Evolutionary conservation across 768 basidiomycete species (phyloP), one percentile per base, ranked within the genome.

Genomic region (Leccinum barrowsii): DNA sequence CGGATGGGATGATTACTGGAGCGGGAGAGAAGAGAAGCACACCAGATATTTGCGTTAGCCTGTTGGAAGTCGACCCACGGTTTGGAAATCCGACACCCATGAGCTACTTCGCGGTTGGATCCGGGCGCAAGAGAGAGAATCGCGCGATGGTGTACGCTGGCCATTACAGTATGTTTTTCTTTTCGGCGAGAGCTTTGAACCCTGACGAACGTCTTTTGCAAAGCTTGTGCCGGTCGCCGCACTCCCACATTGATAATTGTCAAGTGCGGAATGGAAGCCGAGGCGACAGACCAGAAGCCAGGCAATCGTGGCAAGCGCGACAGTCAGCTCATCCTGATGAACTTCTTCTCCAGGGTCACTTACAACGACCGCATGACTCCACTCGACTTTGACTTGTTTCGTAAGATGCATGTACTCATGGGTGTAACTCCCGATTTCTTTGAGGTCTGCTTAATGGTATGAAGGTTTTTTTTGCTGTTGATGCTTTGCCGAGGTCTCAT

Each of bases 341-440:
- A 98, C 77, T 99, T 99, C 74, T 98, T 98, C 78, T 96, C 94
- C 51, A 87, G 92, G 49, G 97, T 99, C 66, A 99, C 97, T 17
- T 99, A 98, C 76, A 98, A 99, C 73, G 97, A 99, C 71, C 90
- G 96, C 59, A 98, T 99, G 95, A 84, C 84, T 26, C 97, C 97
- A 7, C 82, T 99, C 66, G 97, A 99, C 71, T 99, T 93, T 70
- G 97, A 99, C 75, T 80, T 99, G 35, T 99, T 99, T 81, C 85
- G 97, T 54, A 98, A 98, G 78, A 86, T 94, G 3, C 94, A 98
- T 66, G 81, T 88, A 30, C 82, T 99, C 34, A 98, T 97, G 92
- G 96, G 97, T n/a, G 92, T 98, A 8, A 98, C 97, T 1, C 95
- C 97, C 2, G 97, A 99, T 72, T 98, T 92, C 74, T 98, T 98